Percentiles rank a stretch among this genome's conserved stretches.
phyloP scores from a whole-genome alignment of 176 grass and related monocot species.

The Rhynchospora pubera region DNA sequence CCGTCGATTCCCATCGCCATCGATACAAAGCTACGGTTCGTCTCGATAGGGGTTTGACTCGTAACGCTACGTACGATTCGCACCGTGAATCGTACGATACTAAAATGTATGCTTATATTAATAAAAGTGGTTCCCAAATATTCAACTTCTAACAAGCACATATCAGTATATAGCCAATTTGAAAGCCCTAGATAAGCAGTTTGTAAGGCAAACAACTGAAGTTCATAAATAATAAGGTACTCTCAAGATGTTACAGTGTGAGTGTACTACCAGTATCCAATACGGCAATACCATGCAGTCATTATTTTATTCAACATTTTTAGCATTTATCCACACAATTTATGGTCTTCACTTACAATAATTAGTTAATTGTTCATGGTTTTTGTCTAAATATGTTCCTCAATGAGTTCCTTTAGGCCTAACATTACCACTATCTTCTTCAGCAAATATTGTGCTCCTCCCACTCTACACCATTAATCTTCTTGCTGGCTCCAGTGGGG shows the following conservation, averaged over 20 bases:
- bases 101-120: too few relatives aligned
- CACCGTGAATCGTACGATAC: too few relatives aligned
- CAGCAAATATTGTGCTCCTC: conserved; percentile 91
- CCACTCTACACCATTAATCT: conserved; percentile 95
- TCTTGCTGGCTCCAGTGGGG: conserved; percentile 60
- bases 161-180: not conserved
- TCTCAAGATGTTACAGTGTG: not conserved
- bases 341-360: not conserved
- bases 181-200: conserved; percentile 1
- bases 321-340: not conserved
- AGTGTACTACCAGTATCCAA: not conserved
- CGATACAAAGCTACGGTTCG: too few relatives aligned
- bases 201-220: not conserved
- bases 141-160: not conserved
- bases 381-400: conserved; percentile 8
- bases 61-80: too few relatives aligned
- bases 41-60: too few relatives aligned
- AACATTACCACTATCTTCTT: conserved; percentile 22
- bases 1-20: too few relatives aligned
- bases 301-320: not conserved
- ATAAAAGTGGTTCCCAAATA: not conserved
- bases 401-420: not conserved
- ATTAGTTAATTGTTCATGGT: not conserved
- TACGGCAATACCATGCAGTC: not conserved
- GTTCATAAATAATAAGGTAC: not conserved